These are phyloP conservation scores for Didymella exigua DNA, from an alignment of 2,329 filamentous ascomycete species.

Conservation along the genomic window DNA sequence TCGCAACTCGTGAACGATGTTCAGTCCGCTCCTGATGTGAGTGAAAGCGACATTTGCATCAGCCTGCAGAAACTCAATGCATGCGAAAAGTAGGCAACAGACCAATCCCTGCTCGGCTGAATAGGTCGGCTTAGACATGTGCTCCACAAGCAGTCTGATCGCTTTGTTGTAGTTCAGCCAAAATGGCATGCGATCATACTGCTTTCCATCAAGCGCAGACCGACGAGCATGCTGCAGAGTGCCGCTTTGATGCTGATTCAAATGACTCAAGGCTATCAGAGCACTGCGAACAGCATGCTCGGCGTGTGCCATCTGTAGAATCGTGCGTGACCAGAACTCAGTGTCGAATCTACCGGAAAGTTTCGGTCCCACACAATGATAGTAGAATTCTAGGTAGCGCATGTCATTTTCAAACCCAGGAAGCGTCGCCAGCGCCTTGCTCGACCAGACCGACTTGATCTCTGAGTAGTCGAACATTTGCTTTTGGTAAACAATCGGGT, in stretches of 20 bases:
- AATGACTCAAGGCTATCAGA: constrained; percentile 48
- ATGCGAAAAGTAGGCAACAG: constrained; percentile 50
- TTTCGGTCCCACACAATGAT: constrained; percentile 42
- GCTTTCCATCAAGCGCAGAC: neutral
- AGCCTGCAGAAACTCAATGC: constrained; percentile 50
- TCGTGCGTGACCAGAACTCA: constrained; percentile 49
- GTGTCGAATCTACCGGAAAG: constrained; percentile 40
- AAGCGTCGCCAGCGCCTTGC: constrained; percentile 3
- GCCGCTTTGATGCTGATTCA: constrained; percentile 26
- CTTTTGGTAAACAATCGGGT: neutral
- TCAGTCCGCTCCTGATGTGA: constrained; percentile 52
- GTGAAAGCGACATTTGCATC: constrained; percentile 45
- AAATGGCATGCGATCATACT: constrained; percentile 26
- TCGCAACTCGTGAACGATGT: constrained; percentile 32
- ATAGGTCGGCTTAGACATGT: constrained; percentile 31
- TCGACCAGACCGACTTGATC: neutral
- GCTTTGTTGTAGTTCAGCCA: constrained; percentile 51
- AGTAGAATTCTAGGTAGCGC: constrained; percentile 50
- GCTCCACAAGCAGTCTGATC: constrained; percentile 39
- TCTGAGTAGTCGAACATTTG: neutral
- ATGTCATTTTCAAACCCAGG: constrained; percentile 15
- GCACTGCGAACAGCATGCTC: constrained; percentile 52
- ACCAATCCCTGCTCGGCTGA: constrained; percentile 45
- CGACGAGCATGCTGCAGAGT: constrained; percentile 9
- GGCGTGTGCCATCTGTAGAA: constrained; percentile 48